Base-by-base conservation (phyloP, 768 basidiomycete genomes). In the Lenzites betulinus region DNA sequence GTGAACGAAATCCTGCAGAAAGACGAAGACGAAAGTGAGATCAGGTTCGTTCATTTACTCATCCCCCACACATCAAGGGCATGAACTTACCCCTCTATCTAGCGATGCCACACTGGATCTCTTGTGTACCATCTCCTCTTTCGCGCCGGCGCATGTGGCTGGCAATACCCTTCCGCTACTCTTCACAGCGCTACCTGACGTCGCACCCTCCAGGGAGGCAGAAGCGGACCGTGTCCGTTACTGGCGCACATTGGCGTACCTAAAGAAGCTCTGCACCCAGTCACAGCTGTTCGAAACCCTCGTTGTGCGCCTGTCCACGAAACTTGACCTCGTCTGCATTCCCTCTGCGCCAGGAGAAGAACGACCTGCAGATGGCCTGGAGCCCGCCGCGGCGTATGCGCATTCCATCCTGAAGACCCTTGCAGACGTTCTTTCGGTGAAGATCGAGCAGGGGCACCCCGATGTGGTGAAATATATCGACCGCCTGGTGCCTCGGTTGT, bases 381-480 rank as follows among this genome's bases (percentile, higher is more conserved):
- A 95, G 70, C 81, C 85, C 13, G 75, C 73, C n/a, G 85, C 91
- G 0, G 90, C 93, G 12, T 98, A 96, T 70, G 87, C 86, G 1
- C 92, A 94, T 74, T 85, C 94, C 30, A 79, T 98, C 33, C 80
- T 98, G 50, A 77, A 81, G 50, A 84, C 89, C 0, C 74, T 98
- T 7, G 78, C 80, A 1, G 81, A 85, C 42, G 85, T 88, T 0
- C 72, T 98, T 16, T 67, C 73, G 11, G 66, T 63, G 18, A 90
- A 90, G 71, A 75, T 80, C 7, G 69, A 70, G 2, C 56, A 51
- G n/a, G 70, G 70, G 1, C 67, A 96, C 70, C 69, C 75, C 0
- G 97, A 98, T 69, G 80, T 98, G 18, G 74, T 82, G 0, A 93
- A 90, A 73, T 93, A 94, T 68, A 79, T 89, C 36, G 92, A 97